Percentiles rank a stretch among this genome's conserved stretches.
phyloP scores from a whole-genome alignment of 208 protist species.

The Trypanosoma cruzi region DNA sequence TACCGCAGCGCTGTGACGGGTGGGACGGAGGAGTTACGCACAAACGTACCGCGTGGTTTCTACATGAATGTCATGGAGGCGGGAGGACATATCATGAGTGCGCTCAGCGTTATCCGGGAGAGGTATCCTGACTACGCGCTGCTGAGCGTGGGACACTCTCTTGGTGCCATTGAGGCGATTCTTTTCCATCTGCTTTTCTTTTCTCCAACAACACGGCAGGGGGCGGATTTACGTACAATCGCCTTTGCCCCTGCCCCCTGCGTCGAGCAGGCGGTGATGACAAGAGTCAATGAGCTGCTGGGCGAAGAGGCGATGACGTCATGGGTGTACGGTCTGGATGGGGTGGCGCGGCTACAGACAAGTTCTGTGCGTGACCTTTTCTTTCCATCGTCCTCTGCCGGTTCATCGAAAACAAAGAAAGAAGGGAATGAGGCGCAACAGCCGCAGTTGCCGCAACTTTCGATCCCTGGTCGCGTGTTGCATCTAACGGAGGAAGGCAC shows the following conservation, averaged over 20 bases:
- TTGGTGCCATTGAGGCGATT: slow-evolving; percentile 71
- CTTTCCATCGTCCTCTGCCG: background rate
- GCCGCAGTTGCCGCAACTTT: slow-evolving; percentile 28
- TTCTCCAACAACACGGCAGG: slow-evolving; percentile 13
- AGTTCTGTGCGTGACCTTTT: slow-evolving; percentile 44
- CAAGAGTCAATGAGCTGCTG: slow-evolving; percentile 25
- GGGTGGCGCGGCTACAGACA: slow-evolving; percentile 59
- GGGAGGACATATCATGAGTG: slow-evolving; percentile 35
- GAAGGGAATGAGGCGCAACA: slow-evolving; percentile 15
- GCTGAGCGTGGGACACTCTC: slow-evolving; percentile 80
- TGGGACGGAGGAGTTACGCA: slow-evolving; percentile 34
- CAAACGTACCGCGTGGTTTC: slow-evolving; percentile 67
- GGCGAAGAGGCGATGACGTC: slow-evolving; percentile 42
- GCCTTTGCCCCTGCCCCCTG: slow-evolving; percentile 62
- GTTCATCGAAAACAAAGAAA: slow-evolving; percentile 5
- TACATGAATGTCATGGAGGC: slow-evolving; percentile 53
- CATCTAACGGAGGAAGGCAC: slow-evolving; percentile 23
- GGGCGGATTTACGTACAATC: slow-evolving; percentile 38
- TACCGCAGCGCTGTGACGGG: background rate
- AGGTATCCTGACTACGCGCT: slow-evolving; percentile 66
- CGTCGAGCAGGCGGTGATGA: slow-evolving; percentile 43
- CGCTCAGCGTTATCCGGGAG: slow-evolving; percentile 40
- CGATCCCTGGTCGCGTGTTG: slow-evolving; percentile 30
- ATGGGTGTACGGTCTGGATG: slow-evolving; percentile 63
- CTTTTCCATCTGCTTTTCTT: slow-evolving; percentile 81